Evolutionary conservation across 257 asterid species (phyloP).

Genomic region (Verbena officinalis): DNA sequence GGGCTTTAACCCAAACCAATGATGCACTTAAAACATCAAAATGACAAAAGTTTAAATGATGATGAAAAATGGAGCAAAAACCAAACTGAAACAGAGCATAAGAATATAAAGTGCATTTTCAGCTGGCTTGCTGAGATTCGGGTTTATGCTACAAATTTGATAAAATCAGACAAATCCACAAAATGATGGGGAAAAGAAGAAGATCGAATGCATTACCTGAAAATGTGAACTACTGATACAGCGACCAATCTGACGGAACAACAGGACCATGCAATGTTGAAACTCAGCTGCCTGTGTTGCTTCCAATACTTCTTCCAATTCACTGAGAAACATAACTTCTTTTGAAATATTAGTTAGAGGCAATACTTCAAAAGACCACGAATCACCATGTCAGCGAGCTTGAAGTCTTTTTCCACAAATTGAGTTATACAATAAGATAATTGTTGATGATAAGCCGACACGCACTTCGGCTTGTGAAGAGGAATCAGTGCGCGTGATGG

Average conservation of each 20-base stretch:
- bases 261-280: conserved; percentile 44
- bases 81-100: not conserved
- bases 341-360: conserved; percentile 46
- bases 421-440: conserved; percentile 44
- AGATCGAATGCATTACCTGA: conserved; percentile 45
- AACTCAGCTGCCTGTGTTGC: conserved; percentile 45
- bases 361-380: conserved; percentile 50
- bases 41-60: not conserved
- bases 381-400: conserved; percentile 41
- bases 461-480: conserved; percentile 49
- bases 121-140: too few relatives aligned
- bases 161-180: too few relatives aligned
- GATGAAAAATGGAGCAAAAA: conserved; percentile 1
- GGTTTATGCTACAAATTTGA: too few relatives aligned
- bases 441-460: conserved; percentile 40
- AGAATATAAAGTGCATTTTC: not conserved
- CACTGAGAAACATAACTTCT: conserved; percentile 50
- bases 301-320: conserved; percentile 50
- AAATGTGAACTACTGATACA: conserved; percentile 48
- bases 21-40: not conserved
- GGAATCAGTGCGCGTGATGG: conserved; percentile 49
- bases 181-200: too few relatives aligned
- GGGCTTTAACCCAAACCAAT: conserved; percentile 1
- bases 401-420: conserved; percentile 44
- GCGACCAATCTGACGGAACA: conserved; percentile 44